Conservation (phyloP, 306 rosid species). For the Cucurbita moschata region DNA sequence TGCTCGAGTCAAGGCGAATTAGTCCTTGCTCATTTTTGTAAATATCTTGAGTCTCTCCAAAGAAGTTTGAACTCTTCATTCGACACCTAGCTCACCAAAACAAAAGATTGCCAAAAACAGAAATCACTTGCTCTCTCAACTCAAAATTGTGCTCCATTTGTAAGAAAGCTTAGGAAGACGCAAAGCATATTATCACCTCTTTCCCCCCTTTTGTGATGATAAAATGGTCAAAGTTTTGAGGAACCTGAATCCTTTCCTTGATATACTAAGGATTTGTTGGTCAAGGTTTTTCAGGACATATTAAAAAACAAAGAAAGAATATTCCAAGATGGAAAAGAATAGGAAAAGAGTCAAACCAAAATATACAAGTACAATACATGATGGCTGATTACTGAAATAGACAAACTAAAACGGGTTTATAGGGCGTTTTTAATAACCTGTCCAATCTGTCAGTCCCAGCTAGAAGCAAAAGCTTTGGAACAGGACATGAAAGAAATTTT, state of each 20-base stretch:
- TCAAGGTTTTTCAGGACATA: too few species aligned
- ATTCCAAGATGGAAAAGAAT: too few species aligned
- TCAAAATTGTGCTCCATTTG: neutral
- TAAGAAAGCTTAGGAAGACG: neutral
- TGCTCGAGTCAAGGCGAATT: neutral
- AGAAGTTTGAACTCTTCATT: neutral
- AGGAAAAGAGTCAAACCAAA: neutral
- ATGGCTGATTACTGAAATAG: neutral
- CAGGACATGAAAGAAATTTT: conserved; percentile 57
- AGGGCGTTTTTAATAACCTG: conserved; percentile 32
- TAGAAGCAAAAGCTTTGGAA: conserved; percentile 79
- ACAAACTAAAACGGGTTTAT: neutral
- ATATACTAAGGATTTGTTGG: too few species aligned
- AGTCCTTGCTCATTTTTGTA: neutral
- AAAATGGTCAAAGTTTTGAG: too few species aligned
- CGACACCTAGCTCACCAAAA: neutral
- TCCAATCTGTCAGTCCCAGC: conserved; percentile 98
- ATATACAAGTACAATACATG: neutral
- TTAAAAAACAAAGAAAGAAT: too few species aligned
- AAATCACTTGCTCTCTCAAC: neutral
- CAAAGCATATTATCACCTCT: neutral
- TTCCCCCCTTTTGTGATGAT: too few species aligned
- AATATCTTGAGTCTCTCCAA: neutral
- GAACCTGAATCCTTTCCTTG: too few species aligned
- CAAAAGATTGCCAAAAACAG: neutral